A percentile compares a stretch with the other conserved stretches of the same genome.
Conservation (phyloP, 1,284 basidiomycete species). For the Ceratobasidium sp. region DNA sequence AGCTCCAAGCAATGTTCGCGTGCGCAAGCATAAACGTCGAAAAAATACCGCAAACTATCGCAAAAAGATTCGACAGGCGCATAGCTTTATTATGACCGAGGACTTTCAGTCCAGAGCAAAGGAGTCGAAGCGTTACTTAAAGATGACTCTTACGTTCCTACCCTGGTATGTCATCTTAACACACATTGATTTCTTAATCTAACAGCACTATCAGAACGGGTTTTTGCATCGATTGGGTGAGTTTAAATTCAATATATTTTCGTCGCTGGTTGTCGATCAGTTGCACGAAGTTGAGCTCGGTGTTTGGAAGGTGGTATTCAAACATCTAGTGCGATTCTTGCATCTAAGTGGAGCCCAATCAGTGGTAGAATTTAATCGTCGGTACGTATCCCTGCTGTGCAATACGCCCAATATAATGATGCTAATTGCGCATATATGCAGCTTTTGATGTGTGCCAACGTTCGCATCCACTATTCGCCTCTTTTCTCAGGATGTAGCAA, state of each 20-base stretch:
- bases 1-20: slow-evolving; percentile 45
- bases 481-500: slow-evolving; percentile 43
- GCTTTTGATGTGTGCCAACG: slow-evolving; percentile 46
- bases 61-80: slow-evolving; percentile 2
- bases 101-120: slow-evolving; percentile 18
- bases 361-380: slow-evolving; percentile 38
- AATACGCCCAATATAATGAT: no score
- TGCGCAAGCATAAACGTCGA: background rate
- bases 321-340: slow-evolving; percentile 50
- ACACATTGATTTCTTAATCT: background rate
- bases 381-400: slow-evolving; percentile 16
- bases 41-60: background rate
- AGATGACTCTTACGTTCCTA: slow-evolving; percentile 34
- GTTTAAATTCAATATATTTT: slow-evolving; percentile 45
- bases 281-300: slow-evolving; percentile 47
- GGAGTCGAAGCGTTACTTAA: slow-evolving; percentile 43
- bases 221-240: slow-evolving; percentile 40
- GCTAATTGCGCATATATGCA: slow-evolving; percentile 24
- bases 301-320: slow-evolving; percentile 50
- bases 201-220: slow-evolving; percentile 42
- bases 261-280: slow-evolving; percentile 44
- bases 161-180: slow-evolving; percentile 35
- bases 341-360: slow-evolving; percentile 38
- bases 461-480: slow-evolving; percentile 45
- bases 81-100: slow-evolving; percentile 13